Conservation (phyloP, 352 stramenopile species). For the Globisporangium abappressorium region DNA sequence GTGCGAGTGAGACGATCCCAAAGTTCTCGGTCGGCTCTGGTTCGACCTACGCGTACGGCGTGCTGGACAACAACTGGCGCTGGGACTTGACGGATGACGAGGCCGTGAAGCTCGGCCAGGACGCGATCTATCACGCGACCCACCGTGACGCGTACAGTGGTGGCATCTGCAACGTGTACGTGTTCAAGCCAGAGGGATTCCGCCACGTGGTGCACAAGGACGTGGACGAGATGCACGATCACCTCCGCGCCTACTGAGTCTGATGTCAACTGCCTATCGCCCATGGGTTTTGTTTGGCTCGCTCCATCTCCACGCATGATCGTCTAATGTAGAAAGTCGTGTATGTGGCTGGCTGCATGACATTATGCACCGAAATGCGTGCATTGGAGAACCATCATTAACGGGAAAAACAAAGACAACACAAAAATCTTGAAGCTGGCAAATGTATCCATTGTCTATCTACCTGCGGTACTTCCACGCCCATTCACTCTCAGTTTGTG, state of each 20-base stretch:
- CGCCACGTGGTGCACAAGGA: constrained; percentile 96
- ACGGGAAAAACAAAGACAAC: background rate
- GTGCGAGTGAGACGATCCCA: constrained; percentile 91
- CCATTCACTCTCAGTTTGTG: background rate
- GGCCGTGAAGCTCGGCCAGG: constrained; percentile 98
- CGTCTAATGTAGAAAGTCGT: background rate
- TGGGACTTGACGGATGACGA: constrained; percentile 98
- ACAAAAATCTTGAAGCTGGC: background rate
- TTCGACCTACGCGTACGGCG: constrained; percentile 99
- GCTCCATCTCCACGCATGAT: background rate
- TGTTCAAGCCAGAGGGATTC: constrained; percentile 98
- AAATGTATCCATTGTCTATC: background rate
- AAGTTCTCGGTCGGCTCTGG: constrained; percentile 99
- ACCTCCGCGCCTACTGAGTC: constrained; percentile 45
- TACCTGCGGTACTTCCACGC: background rate
- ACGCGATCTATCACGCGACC: constrained; percentile 99
- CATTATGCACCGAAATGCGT: background rate
- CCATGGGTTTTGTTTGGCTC: background rate
- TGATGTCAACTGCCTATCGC: background rate
- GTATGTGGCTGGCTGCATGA: background rate
- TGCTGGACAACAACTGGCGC: constrained; percentile 97
- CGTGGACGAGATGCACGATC: constrained; percentile 98
- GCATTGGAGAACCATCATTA: background rate
- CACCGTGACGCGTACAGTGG: constrained; percentile 99
- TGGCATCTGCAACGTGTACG: constrained; percentile 95